Evolutionary conservation across 768 basidiomycete species (phyloP).

Genomic region (Lactarius tabidus): DNA sequence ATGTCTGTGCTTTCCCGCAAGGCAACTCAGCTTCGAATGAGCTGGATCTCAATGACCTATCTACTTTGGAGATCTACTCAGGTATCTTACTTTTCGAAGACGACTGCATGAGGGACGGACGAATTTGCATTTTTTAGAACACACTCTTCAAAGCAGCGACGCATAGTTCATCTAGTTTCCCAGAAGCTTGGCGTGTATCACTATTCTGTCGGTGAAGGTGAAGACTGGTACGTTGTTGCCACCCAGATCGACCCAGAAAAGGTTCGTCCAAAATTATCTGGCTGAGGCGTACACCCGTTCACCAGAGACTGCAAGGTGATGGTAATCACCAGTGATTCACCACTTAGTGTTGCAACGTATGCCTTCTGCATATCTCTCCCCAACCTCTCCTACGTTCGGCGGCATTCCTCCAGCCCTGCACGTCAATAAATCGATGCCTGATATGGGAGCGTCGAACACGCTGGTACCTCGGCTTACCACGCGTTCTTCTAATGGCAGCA

Average conservation of each 20-base stretch:
- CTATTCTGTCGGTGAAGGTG: constrained; percentile 88
- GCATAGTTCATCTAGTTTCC: constrained; percentile 93
- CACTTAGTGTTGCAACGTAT: constrained; percentile 62
- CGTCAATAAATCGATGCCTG: constrained; percentile 98
- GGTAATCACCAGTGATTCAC: too few relatives aligned
- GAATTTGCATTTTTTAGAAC: constrained; percentile 95
- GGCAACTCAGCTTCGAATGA: constrained; percentile 43
- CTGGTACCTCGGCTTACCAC: constrained; percentile 75
- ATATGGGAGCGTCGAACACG: constrained; percentile 83
- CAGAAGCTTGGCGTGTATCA: constrained; percentile 97
- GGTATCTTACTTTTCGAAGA: too few relatives aligned
- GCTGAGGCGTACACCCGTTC: constrained; percentile 1
- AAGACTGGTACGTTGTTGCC: constrained; percentile 90
- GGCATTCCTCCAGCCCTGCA: constrained; percentile 54
- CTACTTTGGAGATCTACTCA: too few relatives aligned
- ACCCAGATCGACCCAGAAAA: constrained; percentile 83
- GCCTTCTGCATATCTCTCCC: too few relatives aligned
- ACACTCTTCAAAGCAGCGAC: constrained; percentile 76
- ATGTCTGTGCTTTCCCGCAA: constrained; percentile 57
- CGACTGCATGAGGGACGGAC: too few relatives aligned
- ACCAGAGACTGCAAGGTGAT: constrained; percentile 39
- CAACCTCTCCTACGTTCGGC: constrained; percentile 44
- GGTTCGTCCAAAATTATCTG: constrained; percentile 43
- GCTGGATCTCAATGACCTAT: too few relatives aligned
- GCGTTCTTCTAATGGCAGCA: constrained; percentile 84